Percentiles rank a stretch among this genome's conserved stretches.
Evolutionary conservation across 257 asterid genomes (phyloP).

Genomic region (Paulownia fortunei): DNA sequence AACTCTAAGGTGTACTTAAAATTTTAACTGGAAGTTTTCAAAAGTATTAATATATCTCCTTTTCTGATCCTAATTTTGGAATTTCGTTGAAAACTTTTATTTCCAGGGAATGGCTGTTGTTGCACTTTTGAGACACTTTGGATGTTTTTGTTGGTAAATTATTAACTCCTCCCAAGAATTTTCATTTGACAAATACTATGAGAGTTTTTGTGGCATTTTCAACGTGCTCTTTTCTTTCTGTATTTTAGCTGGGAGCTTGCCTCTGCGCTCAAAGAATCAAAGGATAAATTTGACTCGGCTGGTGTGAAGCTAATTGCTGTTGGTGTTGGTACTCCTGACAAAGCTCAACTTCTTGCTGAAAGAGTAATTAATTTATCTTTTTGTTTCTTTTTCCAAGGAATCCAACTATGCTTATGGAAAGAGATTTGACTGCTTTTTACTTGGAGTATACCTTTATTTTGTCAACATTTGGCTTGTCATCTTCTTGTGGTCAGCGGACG

Average conservation of each 20-base stretch:
- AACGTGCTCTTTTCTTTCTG: slow-evolving; percentile 17
- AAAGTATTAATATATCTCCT: no score
- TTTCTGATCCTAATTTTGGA: background rate
- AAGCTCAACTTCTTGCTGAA: slow-evolving; percentile 83
- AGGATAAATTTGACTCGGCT: slow-evolving; percentile 68
- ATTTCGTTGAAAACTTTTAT: background rate
- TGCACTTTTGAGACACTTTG: slow-evolving; percentile 93
- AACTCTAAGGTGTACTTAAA: background rate
- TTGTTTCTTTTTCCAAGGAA: background rate
- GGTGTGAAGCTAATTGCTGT: slow-evolving; percentile 89
- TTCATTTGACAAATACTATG: background rate
- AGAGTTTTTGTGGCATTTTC: background rate
- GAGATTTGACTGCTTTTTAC: background rate
- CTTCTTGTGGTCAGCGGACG: background rate
- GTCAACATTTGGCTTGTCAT: slow-evolving; percentile 3
- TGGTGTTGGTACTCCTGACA: slow-evolving; percentile 89
- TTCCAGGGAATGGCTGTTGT: slow-evolving; percentile 84
- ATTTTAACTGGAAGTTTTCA: background rate
- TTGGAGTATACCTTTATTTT: slow-evolving; percentile 6
- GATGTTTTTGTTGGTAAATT: slow-evolving; percentile 88
- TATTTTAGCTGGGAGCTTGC: slow-evolving; percentile 90
- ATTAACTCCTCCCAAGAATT: background rate
- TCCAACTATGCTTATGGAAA: background rate
- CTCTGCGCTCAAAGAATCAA: slow-evolving; percentile 64
- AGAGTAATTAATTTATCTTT: slow-evolving; percentile 49